Evolutionary conservation across 2,329 filamentous ascomycete genomes (phyloP), one percentile per base, ranked within the genome.

Genomic region (Fonsecaea monophora): DNA sequence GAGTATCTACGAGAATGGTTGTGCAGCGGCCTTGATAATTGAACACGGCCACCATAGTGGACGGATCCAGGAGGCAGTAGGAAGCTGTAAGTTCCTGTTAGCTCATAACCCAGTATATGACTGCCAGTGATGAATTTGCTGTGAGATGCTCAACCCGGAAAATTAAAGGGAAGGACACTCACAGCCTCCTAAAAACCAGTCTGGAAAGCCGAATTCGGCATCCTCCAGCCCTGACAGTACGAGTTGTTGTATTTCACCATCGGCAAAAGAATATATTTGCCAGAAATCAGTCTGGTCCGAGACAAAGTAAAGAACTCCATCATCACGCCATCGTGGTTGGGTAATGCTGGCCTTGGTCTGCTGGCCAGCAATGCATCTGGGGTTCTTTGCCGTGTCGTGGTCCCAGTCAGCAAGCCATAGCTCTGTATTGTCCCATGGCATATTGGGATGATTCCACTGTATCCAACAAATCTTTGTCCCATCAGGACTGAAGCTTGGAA

Each of bases 371-470:
- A 50, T 50, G 21, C 45, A 50, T 30, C 25, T 50, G 25, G 45
- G 45, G 45, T 25, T 50, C 10, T 60, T 70, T 9, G 83, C 60
- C 2, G 72, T 72, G 0, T 76, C 77, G 53, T 76, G 71, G 0
- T 75, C 55, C 79, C 82, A 86, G 7, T 80, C 76, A 0, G 81
- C 83, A 54, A 78, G 71, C 70, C 79, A 80, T 1, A 86, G 72
- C 62, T 81, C 78, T 1, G 79, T 80, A 0, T 80, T 80, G 1
- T 80, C 81, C 77, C 84, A 87, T 0, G 83, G 83, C 75, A 87
- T 80, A 57, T 83, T 78, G 0, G 84, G 85, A 68, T 86, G 83
- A 18, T 82, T 76, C 85, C 85, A 87, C 66, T 86, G 81, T 12
- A 84, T 76, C 84, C 85, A 87, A n/a, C 75, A 78, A 32, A 86